phyloP scores from a whole-genome alignment of 2,329 filamentous ascomycete genomes.

The Fusarium acutatum region DNA sequence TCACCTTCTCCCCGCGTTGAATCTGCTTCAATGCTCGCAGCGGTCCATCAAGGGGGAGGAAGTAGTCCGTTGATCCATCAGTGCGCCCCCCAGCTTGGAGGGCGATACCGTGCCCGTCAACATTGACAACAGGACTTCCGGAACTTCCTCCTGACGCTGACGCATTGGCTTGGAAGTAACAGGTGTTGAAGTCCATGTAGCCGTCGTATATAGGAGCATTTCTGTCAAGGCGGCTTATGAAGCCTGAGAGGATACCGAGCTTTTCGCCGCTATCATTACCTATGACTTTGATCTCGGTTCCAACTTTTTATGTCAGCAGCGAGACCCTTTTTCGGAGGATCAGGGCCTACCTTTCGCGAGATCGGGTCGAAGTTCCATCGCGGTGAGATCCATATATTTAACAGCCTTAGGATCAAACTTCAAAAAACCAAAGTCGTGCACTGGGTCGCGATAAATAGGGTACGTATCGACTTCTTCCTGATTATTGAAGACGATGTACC shows the following conservation, averaged over 20 bases:
- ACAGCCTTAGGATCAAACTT: slow-evolving; percentile 95
- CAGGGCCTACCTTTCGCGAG: slow-evolving; percentile 8
- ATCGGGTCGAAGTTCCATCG: slow-evolving; percentile 21
- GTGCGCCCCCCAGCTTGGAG: slow-evolving; percentile 92
- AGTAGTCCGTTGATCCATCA: slow-evolving; percentile 97
- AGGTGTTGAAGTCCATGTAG: slow-evolving; percentile 95
- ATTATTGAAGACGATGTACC: slow-evolving; percentile 97
- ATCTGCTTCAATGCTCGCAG: slow-evolving; percentile 86
- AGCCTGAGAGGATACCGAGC: slow-evolving; percentile 70
- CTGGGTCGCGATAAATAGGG: slow-evolving; percentile 95
- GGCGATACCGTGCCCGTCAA: slow-evolving; percentile 80
- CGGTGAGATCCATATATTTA: slow-evolving; percentile 90
- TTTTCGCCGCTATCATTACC: slow-evolving; percentile 29
- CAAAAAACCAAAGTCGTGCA: slow-evolving; percentile 97
- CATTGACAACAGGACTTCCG: slow-evolving; percentile 95
- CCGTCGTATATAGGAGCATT: slow-evolving; percentile 98
- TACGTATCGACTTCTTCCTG: slow-evolving; percentile 96
- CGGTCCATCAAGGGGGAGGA: slow-evolving; percentile 90
- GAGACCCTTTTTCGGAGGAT: no score
- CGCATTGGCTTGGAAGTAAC: slow-evolving; percentile 97
- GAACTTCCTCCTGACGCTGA: slow-evolving; percentile 96
- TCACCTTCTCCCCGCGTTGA: slow-evolving; percentile 76
- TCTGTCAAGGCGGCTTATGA: slow-evolving; percentile 93
- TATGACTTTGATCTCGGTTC: slow-evolving; percentile 27
- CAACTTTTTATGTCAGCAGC: background rate